phyloP scores from a whole-genome alignment of 2,329 filamentous ascomycete genomes.

The Corinectria fuckeliana region DNA sequence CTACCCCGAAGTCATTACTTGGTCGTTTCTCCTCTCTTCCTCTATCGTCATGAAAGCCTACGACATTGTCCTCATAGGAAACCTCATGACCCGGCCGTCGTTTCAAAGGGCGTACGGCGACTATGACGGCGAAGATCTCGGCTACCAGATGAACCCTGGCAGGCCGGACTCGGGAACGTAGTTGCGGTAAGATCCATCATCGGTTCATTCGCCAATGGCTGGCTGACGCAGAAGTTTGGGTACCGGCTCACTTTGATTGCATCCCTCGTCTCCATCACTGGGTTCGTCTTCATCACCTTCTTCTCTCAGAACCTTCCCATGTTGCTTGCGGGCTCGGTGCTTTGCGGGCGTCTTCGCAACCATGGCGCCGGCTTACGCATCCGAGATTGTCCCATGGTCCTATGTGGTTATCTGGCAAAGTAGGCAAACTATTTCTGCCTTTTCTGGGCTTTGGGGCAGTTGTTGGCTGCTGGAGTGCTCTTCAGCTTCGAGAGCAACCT shows the following conservation, averaged over 20 bases:
- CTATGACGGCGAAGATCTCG: constrained; percentile 43
- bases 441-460: constrained; percentile 58
- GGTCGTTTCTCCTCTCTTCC: constrained; percentile 47
- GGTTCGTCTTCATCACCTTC: constrained; percentile 57
- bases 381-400: constrained; percentile 54
- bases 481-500: constrained; percentile 46
- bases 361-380: constrained; percentile 54
- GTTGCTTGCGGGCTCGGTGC: too few relatives aligned
- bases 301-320: constrained; percentile 57
- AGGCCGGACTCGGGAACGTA: constrained; percentile 57
- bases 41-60: constrained; percentile 51
- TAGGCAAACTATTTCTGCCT: constrained; percentile 58
- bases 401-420: constrained; percentile 57
- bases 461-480: constrained; percentile 53
- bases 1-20: constrained; percentile 46
- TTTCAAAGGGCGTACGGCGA: constrained; percentile 51
- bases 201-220: constrained; percentile 57
- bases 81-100: constrained; percentile 49
- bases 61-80: constrained; percentile 48
- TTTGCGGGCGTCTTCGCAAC: constrained; percentile 56
- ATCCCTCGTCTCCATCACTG: constrained; percentile 46
- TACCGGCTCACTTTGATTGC: constrained; percentile 56
- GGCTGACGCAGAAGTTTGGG: constrained; percentile 53
- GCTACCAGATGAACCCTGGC: constrained; percentile 59
- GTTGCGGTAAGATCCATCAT: constrained; percentile 57